A percentile compares a stretch with the other conserved stretches of the same genome.
Conservation (phyloP, 805 yeast genomes). For the Candida alai region DNA sequence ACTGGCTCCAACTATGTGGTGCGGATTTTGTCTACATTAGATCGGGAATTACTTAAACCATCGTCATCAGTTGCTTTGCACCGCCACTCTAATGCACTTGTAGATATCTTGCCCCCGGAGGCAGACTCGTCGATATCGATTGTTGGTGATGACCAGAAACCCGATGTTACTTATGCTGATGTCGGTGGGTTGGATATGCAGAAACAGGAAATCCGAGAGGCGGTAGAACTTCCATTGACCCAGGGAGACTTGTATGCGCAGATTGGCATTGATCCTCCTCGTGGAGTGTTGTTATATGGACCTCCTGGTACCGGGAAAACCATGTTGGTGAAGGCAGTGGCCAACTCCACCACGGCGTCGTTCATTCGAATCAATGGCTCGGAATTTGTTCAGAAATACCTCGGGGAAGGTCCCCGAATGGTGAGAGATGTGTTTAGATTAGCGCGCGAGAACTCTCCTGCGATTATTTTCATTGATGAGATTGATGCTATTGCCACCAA, state of each 20-base stretch:
- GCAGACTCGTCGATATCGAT: slow-evolving; percentile 96
- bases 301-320: slow-evolving; percentile 99
- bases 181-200: slow-evolving; percentile 99
- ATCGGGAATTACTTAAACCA: slow-evolving; percentile 90
- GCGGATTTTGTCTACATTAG: slow-evolving; percentile 88
- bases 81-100: slow-evolving; percentile 97
- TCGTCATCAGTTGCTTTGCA: slow-evolving; percentile 95
- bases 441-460: slow-evolving; percentile 96
- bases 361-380: slow-evolving; percentile 97
- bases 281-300: slow-evolving; percentile 97
- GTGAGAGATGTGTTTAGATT: slow-evolving; percentile 96
- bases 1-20: slow-evolving; percentile 98
- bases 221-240: slow-evolving; percentile 93
- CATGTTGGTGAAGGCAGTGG: slow-evolving; percentile 98
- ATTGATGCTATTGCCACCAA: slow-evolving; percentile 99
- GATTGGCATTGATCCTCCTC: slow-evolving; percentile 98
- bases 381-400: slow-evolving; percentile 95
- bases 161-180: slow-evolving; percentile 91
- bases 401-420: slow-evolving; percentile 99
- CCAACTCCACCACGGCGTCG: slow-evolving; percentile 92
- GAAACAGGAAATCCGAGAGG: slow-evolving; percentile 97
- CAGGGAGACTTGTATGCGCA: slow-evolving; percentile 95
- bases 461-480: slow-evolving; percentile 96
- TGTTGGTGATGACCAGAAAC: slow-evolving; percentile 90
- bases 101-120: slow-evolving; percentile 96